Evolutionary conservation across 148 eudicot species (phyloP).

Genomic region (Suaeda aralocaspica): DNA sequence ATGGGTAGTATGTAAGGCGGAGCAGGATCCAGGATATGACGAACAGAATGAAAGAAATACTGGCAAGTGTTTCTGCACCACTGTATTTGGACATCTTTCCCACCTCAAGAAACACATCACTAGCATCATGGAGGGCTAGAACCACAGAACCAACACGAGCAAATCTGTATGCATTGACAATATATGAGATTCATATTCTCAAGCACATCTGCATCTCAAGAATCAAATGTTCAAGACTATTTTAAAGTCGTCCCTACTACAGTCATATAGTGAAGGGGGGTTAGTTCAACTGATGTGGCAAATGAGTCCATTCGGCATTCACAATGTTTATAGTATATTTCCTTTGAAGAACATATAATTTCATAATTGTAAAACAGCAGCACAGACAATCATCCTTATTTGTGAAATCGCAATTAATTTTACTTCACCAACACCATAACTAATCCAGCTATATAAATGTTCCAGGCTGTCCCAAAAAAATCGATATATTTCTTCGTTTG

Average conservation of each 20-base stretch:
- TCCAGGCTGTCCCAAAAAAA: not conserved
- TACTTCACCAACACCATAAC: not conserved
- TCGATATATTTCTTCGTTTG: not conserved
- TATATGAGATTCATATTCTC: not conserved
- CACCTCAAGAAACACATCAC: slow-evolving; percentile 83
- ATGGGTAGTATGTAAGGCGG: slow-evolving; percentile 84
- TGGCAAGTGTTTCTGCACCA: slow-evolving; percentile 76
- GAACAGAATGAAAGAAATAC: slow-evolving; percentile 68
- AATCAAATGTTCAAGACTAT: not conserved
- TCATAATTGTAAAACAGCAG: not conserved
- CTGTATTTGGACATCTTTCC: slow-evolving; percentile 98
- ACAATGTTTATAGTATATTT: not conserved
- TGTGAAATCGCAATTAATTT: not conserved
- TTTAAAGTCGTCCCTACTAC: not conserved
- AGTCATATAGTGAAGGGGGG: not conserved
- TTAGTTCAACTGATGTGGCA: not conserved
- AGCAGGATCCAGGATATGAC: slow-evolving; percentile 84
- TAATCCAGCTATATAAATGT: not conserved
- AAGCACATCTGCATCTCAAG: not conserved
- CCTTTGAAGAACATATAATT: not conserved
- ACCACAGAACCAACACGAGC: slow-evolving; percentile 85
- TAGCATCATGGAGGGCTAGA: slow-evolving; percentile 93
- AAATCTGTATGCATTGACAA: slow-evolving; percentile 50
- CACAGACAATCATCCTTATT: not conserved
- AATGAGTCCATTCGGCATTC: not conserved